Base-by-base conservation (phyloP, 371 early-diverging fungal genomes). In the Lichtheimia corymbifera region DNA sequence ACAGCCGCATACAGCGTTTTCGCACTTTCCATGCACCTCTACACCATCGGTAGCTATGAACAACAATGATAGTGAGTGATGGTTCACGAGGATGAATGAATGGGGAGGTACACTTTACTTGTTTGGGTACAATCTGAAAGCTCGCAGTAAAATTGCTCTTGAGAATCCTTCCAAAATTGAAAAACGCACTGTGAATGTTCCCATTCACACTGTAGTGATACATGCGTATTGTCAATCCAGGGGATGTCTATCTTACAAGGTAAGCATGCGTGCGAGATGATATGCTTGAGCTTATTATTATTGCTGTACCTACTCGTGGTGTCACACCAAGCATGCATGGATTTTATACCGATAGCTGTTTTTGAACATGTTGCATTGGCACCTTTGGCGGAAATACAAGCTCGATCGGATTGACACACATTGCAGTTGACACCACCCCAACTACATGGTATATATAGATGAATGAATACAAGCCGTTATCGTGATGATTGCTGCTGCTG, bases 101-200 rank as follows among this genome's bases (percentile, higher is more conserved):
- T 27, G 27, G 5, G 28, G 35, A 35, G 35, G 2, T 53, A 41
- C 41, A 44, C 54, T 55, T 55, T 72, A 70, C 80, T 73, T 24
- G 70, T 62, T 58, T 86, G 86, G 12, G 71, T 62, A 55, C 86
- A 86, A 27, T 80, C 80, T 5, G 70, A 70, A 41, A 83, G 53
- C 55, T 74, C 64, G 64, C 88, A 88, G 59, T 78, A 77, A 61
- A 88, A 88, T 45, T 85, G 86, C 60, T 81, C 75, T 47, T 73
- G 73, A 2, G 66, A 57, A 47, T 80, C 77, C 61, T 83, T 80
- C 88, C 88, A 88, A 47, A 85, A 80, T 40, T 80, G 80, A 63
- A 80, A 80, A n/a, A 77, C 59, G 28, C 80, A 80, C 25, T 70
- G 63, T 44, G 58, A 53, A 27, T 66, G 62, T 25, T 63, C 54